Percentiles rank a stretch among this genome's conserved stretches.
These are phyloP conservation scores for Erysimum pusillum DNA, from an alignment of 441 rosid species.

Conservation along the genomic window DNA sequence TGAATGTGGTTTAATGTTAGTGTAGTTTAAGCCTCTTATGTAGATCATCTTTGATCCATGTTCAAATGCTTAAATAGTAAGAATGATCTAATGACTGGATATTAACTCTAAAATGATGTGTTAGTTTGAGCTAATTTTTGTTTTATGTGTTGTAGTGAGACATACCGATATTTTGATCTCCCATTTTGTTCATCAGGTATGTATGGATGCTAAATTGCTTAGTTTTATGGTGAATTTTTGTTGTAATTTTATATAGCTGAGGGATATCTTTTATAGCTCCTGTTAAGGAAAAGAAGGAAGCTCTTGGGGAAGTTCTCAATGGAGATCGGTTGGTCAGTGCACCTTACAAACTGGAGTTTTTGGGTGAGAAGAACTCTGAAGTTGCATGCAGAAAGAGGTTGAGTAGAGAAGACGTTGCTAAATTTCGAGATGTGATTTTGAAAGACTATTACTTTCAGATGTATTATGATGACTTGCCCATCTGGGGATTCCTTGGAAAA, in stretches of 20 bases:
- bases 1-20: not conserved
- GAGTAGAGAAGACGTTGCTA: slow-evolving; percentile 54
- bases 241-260: not conserved
- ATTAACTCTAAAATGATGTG: not conserved
- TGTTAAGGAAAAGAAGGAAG: slow-evolving; percentile 41
- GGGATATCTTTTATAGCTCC: slow-evolving; percentile 34
- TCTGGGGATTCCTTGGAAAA: slow-evolving; percentile 67
- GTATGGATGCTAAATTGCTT: not conserved
- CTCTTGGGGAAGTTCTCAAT: slow-evolving; percentile 60
- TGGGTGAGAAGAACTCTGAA: slow-evolving; percentile 33
- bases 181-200: slow-evolving; percentile 44
- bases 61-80: not conserved
- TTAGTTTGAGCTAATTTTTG: not conserved
- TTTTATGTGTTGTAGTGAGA: slow-evolving; percentile 27
- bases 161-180: slow-evolving; percentile 41
- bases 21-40: not conserved
- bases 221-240: not conserved
- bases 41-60: slow-evolving; percentile 1
- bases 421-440: slow-evolving; percentile 54
- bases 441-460: slow-evolving; percentile 70
- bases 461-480: slow-evolving; percentile 73
- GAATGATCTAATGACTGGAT: not conserved
- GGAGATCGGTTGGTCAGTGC: slow-evolving; percentile 48
- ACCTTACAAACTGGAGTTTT: slow-evolving; percentile 38
- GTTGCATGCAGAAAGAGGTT: slow-evolving; percentile 40